Percentiles rank a stretch among this genome's conserved stretches.
These are phyloP conservation scores for Vanrija sp. DNA, from an alignment of 1,284 basidiomycete species.

Conservation along the genomic window DNA sequence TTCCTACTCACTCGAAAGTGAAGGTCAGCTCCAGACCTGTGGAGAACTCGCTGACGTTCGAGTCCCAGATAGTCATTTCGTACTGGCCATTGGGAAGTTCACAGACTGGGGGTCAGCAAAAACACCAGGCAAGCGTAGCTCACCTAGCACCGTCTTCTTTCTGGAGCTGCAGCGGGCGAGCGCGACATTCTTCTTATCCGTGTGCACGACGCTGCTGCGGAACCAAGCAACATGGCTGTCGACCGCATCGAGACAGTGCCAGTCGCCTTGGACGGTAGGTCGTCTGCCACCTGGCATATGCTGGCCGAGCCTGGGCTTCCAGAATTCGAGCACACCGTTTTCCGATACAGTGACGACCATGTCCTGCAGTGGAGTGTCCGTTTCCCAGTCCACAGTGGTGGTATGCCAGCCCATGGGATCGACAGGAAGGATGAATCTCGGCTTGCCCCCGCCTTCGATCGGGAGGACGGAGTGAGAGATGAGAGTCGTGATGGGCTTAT, in stretches of 20 bases:
- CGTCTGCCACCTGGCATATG: slow-evolving; percentile 20
- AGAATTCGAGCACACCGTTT: slow-evolving; percentile 72
- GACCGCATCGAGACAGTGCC: background rate
- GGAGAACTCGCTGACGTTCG: slow-evolving; percentile 86
- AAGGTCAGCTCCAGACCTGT: slow-evolving; percentile 74
- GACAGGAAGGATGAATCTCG: slow-evolving; percentile 59
- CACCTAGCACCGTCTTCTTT: slow-evolving; percentile 76
- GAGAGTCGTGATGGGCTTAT: slow-evolving; percentile 27
- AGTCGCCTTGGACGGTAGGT: slow-evolving; percentile 2
- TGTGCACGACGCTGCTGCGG: slow-evolving; percentile 66
- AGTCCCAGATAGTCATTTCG: slow-evolving; percentile 90
- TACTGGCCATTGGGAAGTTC: slow-evolving; percentile 51
- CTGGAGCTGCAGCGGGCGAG: slow-evolving; percentile 78
- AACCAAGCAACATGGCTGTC: slow-evolving; percentile 26
- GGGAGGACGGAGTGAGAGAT: slow-evolving; percentile 37
- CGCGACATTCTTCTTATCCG: slow-evolving; percentile 60
- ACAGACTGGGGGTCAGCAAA: slow-evolving; percentile 37
- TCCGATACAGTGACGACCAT: slow-evolving; percentile 70
- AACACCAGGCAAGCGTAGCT: background rate
- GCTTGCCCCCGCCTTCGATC: slow-evolving; percentile 17
- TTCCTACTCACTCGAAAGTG: slow-evolving; percentile 56
- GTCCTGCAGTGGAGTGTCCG: slow-evolving; percentile 55
- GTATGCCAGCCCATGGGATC: slow-evolving; percentile 82
- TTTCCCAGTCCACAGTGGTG: slow-evolving; percentile 50
- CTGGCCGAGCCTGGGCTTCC: slow-evolving; percentile 60